Base-by-base conservation (phyloP, 2,329 filamentous ascomycete species). In the Graphiopsis chlorocephala region DNA sequence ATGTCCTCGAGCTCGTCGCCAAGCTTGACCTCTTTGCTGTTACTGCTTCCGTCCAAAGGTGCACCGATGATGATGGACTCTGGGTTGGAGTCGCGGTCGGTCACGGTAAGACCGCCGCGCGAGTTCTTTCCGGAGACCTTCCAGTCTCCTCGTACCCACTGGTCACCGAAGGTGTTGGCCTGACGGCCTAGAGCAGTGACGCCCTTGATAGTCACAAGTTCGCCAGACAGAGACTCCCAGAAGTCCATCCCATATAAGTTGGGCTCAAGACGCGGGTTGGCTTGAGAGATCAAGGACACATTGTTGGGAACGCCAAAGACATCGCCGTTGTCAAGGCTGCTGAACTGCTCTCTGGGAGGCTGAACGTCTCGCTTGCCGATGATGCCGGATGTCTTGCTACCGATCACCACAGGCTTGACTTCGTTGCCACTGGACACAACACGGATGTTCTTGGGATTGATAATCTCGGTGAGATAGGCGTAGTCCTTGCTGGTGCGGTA, bases 151-250 rank as follows among this genome's bases (percentile, higher is more conserved):
- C 85, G 78, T n/a, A 63, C 61, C 62, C 62, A 64, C 15, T 64
- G 62, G 70, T 92, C 89, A 26, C 88, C 88, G 71, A 83, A 90
- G 62, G 75, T 78, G 73, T 88, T 91, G 1, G 89, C 62, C 10
- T 50, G 62, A 10, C 62, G 62, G 14, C 62, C 62, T 4, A 64
- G 55, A 42, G 62, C 62, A 38, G 55, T 64, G 20, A 64, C 62
- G 55, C 62, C 62, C 68, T 81, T 81, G 55, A 91, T 78, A 0
- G 85, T 90, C 15, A 92, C 88, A 8, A 90, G 79, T 75, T 91
- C 87, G 29, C 88, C 89, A 62, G 80, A 81, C 65, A 91, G 76
- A 67, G 84, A 88, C 81, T 91, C 87, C 89, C 89, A 91, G 72
- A 91, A 92, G 74, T 91, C 89, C 31, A 91, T 79, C 2, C 89